A percentile compares a stretch with the other conserved stretches of the same genome.
phyloP scores from a whole-genome alignment of 2,329 filamentous ascomycete species.

The Plenodomus lindquistii region DNA sequence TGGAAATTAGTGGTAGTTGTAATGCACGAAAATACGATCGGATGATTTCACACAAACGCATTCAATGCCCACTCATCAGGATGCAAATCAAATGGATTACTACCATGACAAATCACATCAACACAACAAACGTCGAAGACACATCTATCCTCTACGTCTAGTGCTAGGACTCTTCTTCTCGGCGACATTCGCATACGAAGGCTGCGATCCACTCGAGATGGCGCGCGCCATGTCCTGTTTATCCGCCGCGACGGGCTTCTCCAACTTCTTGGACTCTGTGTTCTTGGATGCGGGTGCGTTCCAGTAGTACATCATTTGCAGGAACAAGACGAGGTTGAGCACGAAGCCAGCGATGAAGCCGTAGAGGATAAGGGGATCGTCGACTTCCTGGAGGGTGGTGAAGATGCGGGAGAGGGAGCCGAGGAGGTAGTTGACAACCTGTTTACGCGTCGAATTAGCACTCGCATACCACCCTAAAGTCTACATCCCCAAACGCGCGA shows the following conservation, averaged over 20 bases:
- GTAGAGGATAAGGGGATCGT: constrained; percentile 94
- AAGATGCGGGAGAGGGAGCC: constrained; percentile 95
- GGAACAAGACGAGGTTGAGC: constrained; percentile 84
- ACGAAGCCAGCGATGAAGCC: constrained; percentile 88
- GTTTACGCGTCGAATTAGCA: constrained; percentile 6
- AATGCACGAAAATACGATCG: no score
- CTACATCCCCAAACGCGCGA: not conserved
- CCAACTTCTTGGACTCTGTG: constrained; percentile 43
- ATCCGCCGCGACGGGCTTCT: constrained; percentile 41
- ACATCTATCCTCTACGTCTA: constrained; percentile 55
- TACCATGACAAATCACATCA: not conserved
- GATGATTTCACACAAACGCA: no score
- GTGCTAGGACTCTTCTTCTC: constrained; percentile 60
- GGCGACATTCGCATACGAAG: constrained; percentile 42
- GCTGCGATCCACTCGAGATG: constrained; percentile 40
- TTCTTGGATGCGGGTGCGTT: constrained; percentile 56
- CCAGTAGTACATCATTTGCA: constrained; percentile 97
- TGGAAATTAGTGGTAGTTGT: constrained; percentile 24
- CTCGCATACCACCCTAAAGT: not conserved
- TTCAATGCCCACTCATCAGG: no score
- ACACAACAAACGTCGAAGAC: not conserved
- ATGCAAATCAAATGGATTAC: not conserved
- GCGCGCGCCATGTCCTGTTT: constrained; percentile 36
- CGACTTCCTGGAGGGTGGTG: constrained; percentile 95
- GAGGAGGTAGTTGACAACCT: constrained; percentile 98